Evolutionary conservation across 2,329 filamentous ascomycete genomes (phyloP).

Genomic region (Nigrograna mackinnonii): DNA sequence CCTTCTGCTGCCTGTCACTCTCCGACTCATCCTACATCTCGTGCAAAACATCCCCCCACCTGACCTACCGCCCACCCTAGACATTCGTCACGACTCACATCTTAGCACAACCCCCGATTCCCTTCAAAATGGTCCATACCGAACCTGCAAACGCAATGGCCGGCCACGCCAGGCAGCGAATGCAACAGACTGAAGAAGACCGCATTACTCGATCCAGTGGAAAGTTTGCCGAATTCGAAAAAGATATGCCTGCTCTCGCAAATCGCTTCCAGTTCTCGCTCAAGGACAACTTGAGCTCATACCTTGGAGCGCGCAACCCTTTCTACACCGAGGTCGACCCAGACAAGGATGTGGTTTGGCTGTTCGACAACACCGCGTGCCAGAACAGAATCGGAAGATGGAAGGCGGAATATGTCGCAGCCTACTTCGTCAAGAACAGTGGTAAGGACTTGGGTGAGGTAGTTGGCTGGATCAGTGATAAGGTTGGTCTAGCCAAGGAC

Average conservation of each 20-base stretch:
- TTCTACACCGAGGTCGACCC: conserved; percentile 54
- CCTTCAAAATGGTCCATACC: conserved; percentile 29
- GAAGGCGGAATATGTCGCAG: conserved; percentile 82
- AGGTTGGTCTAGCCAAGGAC: conserved; percentile 63
- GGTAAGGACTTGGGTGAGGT: conserved; percentile 69
- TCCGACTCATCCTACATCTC: conserved; percentile 15
- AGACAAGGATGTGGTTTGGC: conserved; percentile 77
- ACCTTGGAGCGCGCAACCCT: conserved; percentile 43
- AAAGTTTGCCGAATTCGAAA: conserved; percentile 38
- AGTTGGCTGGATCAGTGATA: conserved; percentile 71
- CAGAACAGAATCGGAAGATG: conserved; percentile 59
- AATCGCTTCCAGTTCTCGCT: conserved; percentile 38
- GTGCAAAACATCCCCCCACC: conserved; percentile 36
- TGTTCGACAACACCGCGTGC: conserved; percentile 88
- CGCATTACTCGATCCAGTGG: conserved; percentile 29
- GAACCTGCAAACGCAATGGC: conserved; percentile 28
- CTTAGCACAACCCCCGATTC: not conserved
- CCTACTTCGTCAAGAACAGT: conserved; percentile 75
- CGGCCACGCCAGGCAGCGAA: conserved; percentile 29
- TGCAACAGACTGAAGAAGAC: conserved; percentile 37
- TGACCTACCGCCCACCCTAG: conserved; percentile 27
- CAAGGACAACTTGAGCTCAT: conserved; percentile 43
- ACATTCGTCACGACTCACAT: conserved; percentile 5
- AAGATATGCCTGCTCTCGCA: conserved; percentile 37
- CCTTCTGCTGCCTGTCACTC: not conserved